phyloP scores from a whole-genome alignment of 805 yeast genomes.

The Candida endomychidarum region DNA sequence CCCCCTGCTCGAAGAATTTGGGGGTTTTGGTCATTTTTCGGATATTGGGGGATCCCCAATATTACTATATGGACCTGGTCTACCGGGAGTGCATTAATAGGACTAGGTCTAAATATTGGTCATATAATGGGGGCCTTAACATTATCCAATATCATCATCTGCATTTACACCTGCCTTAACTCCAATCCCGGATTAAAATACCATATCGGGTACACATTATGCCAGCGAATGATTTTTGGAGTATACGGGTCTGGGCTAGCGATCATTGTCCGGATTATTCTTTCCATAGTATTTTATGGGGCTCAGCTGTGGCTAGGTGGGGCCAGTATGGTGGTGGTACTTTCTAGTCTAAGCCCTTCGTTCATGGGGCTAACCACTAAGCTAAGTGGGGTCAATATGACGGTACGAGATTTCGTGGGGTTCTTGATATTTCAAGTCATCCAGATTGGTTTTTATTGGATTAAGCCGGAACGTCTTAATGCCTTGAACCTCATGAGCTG shows the following conservation, averaged over 20 bases:
- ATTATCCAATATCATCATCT: constrained; percentile 48
- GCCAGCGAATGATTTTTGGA: constrained; percentile 47
- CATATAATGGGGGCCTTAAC: constrained; percentile 46
- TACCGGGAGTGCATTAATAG: constrained; percentile 45
- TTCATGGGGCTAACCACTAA: constrained; percentile 41
- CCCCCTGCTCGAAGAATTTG: constrained; percentile 47
- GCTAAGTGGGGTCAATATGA: constrained; percentile 36
- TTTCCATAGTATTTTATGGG: constrained; percentile 48
- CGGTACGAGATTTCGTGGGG: constrained; percentile 42
- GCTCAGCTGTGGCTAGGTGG: constrained; percentile 50
- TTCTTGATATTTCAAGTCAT: constrained; percentile 46
- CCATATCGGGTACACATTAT: constrained; percentile 51
- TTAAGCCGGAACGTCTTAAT: constrained; percentile 46
- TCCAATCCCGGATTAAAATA: constrained; percentile 50
- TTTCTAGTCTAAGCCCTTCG: constrained; percentile 38
- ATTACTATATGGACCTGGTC: constrained; percentile 43
- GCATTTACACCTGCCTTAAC: constrained; percentile 44
- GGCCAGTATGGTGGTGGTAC: constrained; percentile 36
- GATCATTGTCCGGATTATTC: constrained; percentile 42
- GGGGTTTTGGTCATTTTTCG: constrained; percentile 42
- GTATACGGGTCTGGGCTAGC: constrained; percentile 45
- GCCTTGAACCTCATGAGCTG: constrained; percentile 26
- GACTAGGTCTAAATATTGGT: constrained; percentile 45
- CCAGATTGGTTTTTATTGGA: constrained; percentile 37
- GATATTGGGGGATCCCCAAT: constrained; percentile 47